Evolutionary conservation across 768 basidiomycete species (phyloP).

Genomic region (Kwoniella heveanensis): DNA sequence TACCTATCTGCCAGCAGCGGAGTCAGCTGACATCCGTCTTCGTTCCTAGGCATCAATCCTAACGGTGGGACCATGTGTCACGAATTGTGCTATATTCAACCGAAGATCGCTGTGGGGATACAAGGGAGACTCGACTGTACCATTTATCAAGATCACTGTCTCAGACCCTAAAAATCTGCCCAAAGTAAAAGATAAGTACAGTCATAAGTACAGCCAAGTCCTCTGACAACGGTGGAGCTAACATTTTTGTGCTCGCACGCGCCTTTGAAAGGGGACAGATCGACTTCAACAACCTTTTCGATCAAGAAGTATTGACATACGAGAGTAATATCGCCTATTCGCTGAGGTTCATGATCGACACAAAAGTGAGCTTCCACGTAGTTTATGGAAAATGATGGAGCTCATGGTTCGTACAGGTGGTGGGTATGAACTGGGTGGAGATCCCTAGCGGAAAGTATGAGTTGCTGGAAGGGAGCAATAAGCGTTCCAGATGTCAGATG

Average conservation of each 20-base stretch:
- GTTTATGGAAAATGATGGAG: conserved; percentile 3
- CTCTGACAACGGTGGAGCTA: too few species aligned
- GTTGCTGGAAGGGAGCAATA: conserved; percentile 63
- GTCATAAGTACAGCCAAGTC: too few species aligned
- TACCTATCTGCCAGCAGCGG: neutral
- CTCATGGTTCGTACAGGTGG: conserved; percentile 63
- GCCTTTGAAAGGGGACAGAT: conserved; percentile 74
- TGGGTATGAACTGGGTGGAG: conserved; percentile 99
- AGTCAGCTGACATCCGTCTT: neutral
- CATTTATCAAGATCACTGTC: conserved; percentile 84
- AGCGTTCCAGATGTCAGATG: conserved; percentile 81
- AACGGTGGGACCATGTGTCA: conserved; percentile 35
- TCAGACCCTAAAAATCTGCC: conserved; percentile 74
- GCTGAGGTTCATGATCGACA: conserved; percentile 97
- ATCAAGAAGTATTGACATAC: conserved; percentile 66
- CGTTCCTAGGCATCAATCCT: conserved; percentile 21
- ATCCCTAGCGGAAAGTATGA: conserved; percentile 79
- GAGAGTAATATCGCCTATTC: conserved; percentile 93
- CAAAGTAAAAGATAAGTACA: conserved; percentile 84
- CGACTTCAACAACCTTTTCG: conserved; percentile 66
- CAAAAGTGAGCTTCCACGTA: conserved; percentile 65
- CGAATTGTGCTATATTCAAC: conserved; percentile 61
- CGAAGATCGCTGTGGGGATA: conserved; percentile 86
- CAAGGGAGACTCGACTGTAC: conserved; percentile 71
- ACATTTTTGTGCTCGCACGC: conserved; percentile 51